Evolutionary conservation across 2,329 filamentous ascomycete genomes (phyloP), one percentile per base, ranked within the genome.

Genomic region (Aspergillus hortae): DNA sequence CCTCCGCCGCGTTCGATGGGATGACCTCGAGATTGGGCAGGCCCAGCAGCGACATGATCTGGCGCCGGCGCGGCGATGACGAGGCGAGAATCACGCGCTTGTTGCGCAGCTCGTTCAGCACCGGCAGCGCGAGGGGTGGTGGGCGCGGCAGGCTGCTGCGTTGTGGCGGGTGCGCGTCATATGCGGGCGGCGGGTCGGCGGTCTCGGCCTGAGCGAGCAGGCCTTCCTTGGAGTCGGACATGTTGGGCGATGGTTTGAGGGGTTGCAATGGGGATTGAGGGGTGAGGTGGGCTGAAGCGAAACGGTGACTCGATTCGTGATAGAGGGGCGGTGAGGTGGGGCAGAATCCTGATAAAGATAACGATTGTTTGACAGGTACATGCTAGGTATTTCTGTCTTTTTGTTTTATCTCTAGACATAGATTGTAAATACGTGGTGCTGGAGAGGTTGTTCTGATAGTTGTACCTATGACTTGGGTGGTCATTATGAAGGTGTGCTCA

Each of bases 11-110:
- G 49, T 81, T 85, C 40, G 90, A 96, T 14, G 94, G 90, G 55
- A 87, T 80, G 64, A 96, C 83, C 73, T 97, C 92, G 66, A 96
- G 74, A 66, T 91, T 86, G 2, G 79, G 81, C 10, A 97, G 82
- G 59, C 92, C 91, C 54, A 96, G 81, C 81, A 92, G 69, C 48
- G 70, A 83, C 40, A 99, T 83, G 9, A 99, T 83, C 57, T 89
- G 86, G 70, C 86, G 88, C 49, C 94, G 82, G 42, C 94, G 82
- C 0, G 94, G 94, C 1, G 92, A 96, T 17, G 88, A 85, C 2
- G 92, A 96, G 48, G 94, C 94, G 25, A 99, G 86, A 60, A 99
- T 89, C 5, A 96, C 85, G 58, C 92, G 82, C 70, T 89, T 90
- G 49, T 82, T 82, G 65, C 88, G 85, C 58, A 99, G 82, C 64